phyloP scores from a whole-genome alignment of 1,139 yeast species.

The Debaryomycetaceae sp. region DNA sequence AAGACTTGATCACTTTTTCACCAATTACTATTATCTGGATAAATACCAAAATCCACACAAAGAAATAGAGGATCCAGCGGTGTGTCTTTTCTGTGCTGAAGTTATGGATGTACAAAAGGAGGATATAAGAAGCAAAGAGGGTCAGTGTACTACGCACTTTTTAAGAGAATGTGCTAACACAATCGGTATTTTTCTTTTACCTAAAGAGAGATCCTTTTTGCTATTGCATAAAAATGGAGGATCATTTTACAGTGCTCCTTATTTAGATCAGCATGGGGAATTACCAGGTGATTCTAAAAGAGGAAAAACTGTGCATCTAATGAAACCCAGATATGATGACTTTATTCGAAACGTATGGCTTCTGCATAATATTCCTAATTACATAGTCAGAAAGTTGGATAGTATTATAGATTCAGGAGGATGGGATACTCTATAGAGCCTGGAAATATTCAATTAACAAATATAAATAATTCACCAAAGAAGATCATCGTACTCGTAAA shows the following conservation, averaged over 20 bases:
- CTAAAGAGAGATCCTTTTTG: constrained; percentile 70
- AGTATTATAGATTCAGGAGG: constrained; percentile 85
- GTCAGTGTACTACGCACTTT: constrained; percentile 68
- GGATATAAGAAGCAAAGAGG: constrained; percentile 49
- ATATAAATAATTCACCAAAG: constrained; percentile 1
- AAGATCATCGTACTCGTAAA: constrained; percentile 5
- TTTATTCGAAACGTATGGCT: constrained; percentile 71
- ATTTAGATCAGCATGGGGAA: constrained; percentile 84
- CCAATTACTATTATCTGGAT: constrained; percentile 50
- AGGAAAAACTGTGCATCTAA: constrained; percentile 69
- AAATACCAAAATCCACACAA: constrained; percentile 38
- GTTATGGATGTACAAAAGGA: constrained; percentile 64
- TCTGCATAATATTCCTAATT: constrained; percentile 73
- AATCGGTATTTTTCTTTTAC: constrained; percentile 75
- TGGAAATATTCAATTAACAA: no score
- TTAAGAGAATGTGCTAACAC: constrained; percentile 64
- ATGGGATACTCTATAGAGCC: constrained; percentile 76
- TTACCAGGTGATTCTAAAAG: constrained; percentile 70
- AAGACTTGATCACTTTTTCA: constrained; percentile 69
- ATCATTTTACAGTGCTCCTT: constrained; percentile 82
- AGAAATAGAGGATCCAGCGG: constrained; percentile 71
- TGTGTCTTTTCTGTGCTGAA: constrained; percentile 80
- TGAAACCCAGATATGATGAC: constrained; percentile 61
- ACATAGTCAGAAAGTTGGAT: constrained; percentile 76
- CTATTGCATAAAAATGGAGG: constrained; percentile 72